Evolutionary conservation across 2,329 filamentous ascomycete genomes (phyloP).

Genomic region (Xylaria sp.): DNA sequence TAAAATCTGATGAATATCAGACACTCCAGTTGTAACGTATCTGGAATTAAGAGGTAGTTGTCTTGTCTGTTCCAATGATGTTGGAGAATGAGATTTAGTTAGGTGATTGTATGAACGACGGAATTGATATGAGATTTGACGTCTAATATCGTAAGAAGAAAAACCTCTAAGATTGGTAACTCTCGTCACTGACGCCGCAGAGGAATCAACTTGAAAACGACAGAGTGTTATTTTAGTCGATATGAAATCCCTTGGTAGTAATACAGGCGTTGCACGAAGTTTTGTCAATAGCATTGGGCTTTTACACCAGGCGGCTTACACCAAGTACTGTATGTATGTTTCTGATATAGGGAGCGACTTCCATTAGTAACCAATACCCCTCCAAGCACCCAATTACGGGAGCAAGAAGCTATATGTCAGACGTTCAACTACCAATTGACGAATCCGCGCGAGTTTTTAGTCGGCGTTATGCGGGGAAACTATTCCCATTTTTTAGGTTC

Average conservation of each 20-base stretch:
- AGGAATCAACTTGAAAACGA: neutral
- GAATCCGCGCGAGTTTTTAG: neutral
- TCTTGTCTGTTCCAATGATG: neutral
- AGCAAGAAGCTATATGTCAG: neutral
- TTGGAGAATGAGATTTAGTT: neutral
- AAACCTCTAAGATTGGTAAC: neutral
- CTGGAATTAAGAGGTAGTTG: neutral
- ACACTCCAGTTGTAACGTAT: neutral
- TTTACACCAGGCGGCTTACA: neutral
- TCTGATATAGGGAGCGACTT: neutral
- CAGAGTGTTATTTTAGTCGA: neutral
- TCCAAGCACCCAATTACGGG: neutral
- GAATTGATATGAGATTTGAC: neutral
- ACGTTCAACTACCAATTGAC: neutral
- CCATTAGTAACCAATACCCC: slow-evolving; percentile 1
- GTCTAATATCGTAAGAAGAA: neutral
- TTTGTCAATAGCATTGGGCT: slow-evolving; percentile 9
- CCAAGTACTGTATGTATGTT: neutral
- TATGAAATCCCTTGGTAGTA: neutral
- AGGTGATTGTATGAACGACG: neutral
- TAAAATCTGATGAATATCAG: slow-evolving; percentile 8
- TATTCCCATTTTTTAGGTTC: neutral
- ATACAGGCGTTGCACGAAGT: neutral
- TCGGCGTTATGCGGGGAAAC: slow-evolving; percentile 15
- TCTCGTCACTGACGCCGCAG: no score